Percentiles rank a stretch among this genome's conserved stretches.
These are phyloP conservation scores for Gynandropsis gynandra DNA, from an alignment of 345 rosid genomes.

Conservation along the genomic window DNA sequence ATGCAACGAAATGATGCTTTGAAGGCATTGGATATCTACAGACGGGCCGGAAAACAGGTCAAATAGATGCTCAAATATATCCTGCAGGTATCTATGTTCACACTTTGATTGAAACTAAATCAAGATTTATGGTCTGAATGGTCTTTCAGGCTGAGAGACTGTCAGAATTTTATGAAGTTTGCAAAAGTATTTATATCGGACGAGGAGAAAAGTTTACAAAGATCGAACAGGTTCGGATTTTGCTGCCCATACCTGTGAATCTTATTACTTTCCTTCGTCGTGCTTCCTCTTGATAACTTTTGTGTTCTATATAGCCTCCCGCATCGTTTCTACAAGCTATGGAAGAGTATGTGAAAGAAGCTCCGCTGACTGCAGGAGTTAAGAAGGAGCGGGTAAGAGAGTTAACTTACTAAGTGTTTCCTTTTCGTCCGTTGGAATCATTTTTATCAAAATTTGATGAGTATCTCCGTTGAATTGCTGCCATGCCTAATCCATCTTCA, in stretches of 20 bases:
- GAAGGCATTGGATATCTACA: conserved; percentile 75
- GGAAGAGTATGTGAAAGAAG: conserved; percentile 95
- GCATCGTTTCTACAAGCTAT: conserved; percentile 90
- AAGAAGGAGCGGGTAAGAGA: conserved; percentile 70
- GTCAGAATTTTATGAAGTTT: conserved; percentile 90
- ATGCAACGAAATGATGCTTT: conserved; percentile 85
- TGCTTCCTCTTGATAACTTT: conserved; percentile 5
- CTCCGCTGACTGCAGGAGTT: conserved; percentile 50
- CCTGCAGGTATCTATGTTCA: neutral
- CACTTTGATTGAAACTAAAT: conserved; percentile 4
- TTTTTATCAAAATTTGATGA: neutral
- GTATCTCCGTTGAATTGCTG: neutral
- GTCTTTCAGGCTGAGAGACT: conserved; percentile 74
- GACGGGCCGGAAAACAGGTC: conserved; percentile 92
- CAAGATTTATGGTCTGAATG: conserved; percentile 11
- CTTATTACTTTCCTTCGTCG: neutral
- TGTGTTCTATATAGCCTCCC: conserved; percentile 56
- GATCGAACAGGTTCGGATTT: conserved; percentile 80
- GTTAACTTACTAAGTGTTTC: neutral
- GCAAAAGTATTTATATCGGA: conserved; percentile 78
- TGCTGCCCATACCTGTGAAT: conserved; percentile 8
- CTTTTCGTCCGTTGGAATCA: neutral
- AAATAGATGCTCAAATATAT: conserved; percentile 16
- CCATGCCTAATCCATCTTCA: neutral
- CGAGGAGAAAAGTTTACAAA: conserved; percentile 73